These are phyloP conservation scores for Ogataea chonburiensis DNA, from an alignment of 805 yeast genomes.

Conservation along the genomic window DNA sequence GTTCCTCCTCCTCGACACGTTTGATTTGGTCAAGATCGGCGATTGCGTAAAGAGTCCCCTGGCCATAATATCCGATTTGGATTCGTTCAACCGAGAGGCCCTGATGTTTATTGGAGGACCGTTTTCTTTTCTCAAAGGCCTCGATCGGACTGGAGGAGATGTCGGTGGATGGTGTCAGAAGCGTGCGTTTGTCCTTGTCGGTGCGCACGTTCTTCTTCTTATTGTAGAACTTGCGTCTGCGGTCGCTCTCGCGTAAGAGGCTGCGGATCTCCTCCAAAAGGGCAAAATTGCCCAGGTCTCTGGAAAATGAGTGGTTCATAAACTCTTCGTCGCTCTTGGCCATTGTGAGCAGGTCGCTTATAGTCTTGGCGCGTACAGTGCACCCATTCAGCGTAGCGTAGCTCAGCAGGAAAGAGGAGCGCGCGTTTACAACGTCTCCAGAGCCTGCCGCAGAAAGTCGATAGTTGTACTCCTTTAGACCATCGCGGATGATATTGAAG, in stretches of 20 bases:
- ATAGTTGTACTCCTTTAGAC: constrained; percentile 25
- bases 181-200: constrained; percentile 13
- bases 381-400: constrained; percentile 20
- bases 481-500: constrained; percentile 22
- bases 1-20: constrained; percentile 27
- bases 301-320: constrained; percentile 7
- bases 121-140: constrained; percentile 2
- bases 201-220: constrained; percentile 21
- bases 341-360: constrained; percentile 27
- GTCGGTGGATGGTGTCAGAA: constrained; percentile 11
- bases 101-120: constrained; percentile 5
- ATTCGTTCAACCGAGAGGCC: constrained; percentile 17
- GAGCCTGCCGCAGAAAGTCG: constrained; percentile 20
- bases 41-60: constrained; percentile 15
- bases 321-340: constrained; percentile 25
- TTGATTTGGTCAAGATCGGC: constrained; percentile 25
- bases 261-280: constrained; percentile 22
- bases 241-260: constrained; percentile 26
- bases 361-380: constrained; percentile 24
- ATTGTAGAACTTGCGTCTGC: constrained; percentile 29
- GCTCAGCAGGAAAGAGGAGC: constrained; percentile 29
- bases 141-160: constrained; percentile 13
- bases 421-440: constrained; percentile 21
- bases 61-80: constrained; percentile 19
- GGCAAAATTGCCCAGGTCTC: constrained; percentile 16